These are phyloP conservation scores for Bryum argenteum DNA, from an alignment of 225 moss, liverwort and hornwort species.

Conservation along the genomic window DNA sequence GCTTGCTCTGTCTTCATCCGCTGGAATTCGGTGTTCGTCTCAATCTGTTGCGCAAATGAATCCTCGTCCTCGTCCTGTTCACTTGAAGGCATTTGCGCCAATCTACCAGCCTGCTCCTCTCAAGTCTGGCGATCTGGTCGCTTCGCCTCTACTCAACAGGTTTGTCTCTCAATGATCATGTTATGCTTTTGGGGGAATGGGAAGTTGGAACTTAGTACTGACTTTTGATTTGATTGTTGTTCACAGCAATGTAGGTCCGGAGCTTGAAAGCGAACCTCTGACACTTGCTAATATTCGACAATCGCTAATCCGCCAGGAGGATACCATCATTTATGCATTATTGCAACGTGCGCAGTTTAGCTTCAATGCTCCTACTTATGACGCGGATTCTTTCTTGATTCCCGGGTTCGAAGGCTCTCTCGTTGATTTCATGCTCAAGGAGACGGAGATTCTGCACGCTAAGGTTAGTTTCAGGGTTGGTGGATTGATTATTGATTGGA, in stretches of 20 bases:
- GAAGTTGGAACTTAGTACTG: neutral
- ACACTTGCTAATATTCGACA: conserved; percentile 72
- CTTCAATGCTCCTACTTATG: conserved; percentile 78
- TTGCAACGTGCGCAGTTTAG: conserved; percentile 84
- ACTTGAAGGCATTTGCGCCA: conserved; percentile 57
- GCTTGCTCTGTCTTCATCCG: conserved; percentile 39
- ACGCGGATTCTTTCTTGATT: conserved; percentile 51
- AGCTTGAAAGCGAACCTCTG: conserved; percentile 50
- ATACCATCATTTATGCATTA: conserved; percentile 80
- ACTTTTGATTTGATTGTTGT: conserved; percentile 26
- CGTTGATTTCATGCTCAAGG: conserved; percentile 72
- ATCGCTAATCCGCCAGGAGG: conserved; percentile 90
- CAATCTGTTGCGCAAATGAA: conserved; percentile 35
- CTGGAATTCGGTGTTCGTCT: conserved; percentile 34
- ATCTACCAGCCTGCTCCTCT: conserved; percentile 47
- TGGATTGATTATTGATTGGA: neutral
- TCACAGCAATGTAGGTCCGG: conserved; percentile 39
- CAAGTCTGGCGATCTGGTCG: conserved; percentile 30
- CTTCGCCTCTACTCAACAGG: conserved; percentile 30
- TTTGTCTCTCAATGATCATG: conserved; percentile 11
- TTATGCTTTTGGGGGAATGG: no score
- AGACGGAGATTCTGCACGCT: conserved; percentile 82
- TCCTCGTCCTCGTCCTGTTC: conserved; percentile 51
- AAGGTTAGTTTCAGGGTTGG: conserved; percentile 53
- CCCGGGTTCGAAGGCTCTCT: conserved; percentile 71